Conservation (phyloP, 257 asterid species). For the Ocimum tenuiflorum region DNA sequence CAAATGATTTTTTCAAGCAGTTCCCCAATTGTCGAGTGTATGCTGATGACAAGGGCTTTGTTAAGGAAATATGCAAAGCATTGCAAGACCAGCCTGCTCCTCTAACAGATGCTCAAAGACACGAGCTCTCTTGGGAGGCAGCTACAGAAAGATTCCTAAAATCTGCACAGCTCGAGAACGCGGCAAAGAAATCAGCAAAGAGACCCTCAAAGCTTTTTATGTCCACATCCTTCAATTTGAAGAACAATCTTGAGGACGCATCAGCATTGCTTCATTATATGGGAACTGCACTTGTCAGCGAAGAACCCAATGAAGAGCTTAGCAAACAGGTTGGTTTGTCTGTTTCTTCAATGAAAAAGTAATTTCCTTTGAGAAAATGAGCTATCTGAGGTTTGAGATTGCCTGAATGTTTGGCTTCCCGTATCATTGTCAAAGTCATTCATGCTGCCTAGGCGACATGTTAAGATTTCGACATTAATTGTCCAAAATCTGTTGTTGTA, state of each 20-base stretch:
- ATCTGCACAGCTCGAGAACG: conserved; percentile 53
- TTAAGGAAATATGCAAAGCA: conserved; percentile 62
- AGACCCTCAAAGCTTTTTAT: conserved; percentile 44
- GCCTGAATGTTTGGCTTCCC: background rate
- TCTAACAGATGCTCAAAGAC: conserved; percentile 58
- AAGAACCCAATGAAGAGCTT: conserved; percentile 75
- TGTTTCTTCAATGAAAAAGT: conserved; percentile 32
- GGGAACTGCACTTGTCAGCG: conserved; percentile 61
- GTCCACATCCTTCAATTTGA: conserved; percentile 57
- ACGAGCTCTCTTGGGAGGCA: conserved; percentile 94
- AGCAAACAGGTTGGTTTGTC: conserved; percentile 58
- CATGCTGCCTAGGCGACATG: background rate
- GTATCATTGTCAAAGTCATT: background rate
- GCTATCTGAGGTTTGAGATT: conserved; percentile 32
- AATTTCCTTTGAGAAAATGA: conserved; percentile 39
- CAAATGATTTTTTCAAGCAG: conserved; percentile 95
- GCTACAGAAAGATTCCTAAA: conserved; percentile 80
- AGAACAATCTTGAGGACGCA: conserved; percentile 71
- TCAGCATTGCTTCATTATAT: conserved; percentile 63
- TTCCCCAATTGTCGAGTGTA: conserved; percentile 88
- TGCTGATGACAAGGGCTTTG: conserved; percentile 57
- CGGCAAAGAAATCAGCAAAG: conserved; percentile 33
- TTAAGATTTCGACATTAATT: background rate
- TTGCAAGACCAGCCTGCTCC: conserved; percentile 70
- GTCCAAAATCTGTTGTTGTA: too few species aligned